Evolutionary conservation across 2,329 filamentous ascomycete species (phyloP), one percentile per base, ranked within the genome.

Genomic region (Microcyclospora pomicola): DNA sequence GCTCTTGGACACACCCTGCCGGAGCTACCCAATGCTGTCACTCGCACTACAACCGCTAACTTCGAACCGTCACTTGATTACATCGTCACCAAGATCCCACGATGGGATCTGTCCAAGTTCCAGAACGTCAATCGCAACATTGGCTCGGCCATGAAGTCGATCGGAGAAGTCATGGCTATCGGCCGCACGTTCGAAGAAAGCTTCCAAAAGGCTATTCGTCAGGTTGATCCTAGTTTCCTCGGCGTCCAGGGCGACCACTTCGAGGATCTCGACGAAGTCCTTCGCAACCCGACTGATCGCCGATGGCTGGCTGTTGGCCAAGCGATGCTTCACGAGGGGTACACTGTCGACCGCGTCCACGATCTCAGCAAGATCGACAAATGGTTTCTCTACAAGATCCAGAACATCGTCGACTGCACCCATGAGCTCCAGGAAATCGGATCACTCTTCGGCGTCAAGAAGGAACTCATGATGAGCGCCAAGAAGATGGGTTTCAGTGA

Each of bases 401-500:
- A 94, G 67, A 96, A 96, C 69, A 83, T 98, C 54, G 91, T 94
- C 37, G 76, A 96, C 62, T 87, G 82, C 67, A 84, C 82, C 42
- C 77, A 76, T 49, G 83, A 93, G 60, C 76, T 98, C 45, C 76
- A 94, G 66, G 75, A 80, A 27, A 77, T 85, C 43, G 87, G 86
- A 49, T 82, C 78, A 54, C 72, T 98, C 34, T 78, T 82, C 53
- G 82, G 78, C 39, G 67, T 98, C 45, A 88, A 87, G 69, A 82
- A 87, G 64, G 87, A 94, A 55, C 75, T 91, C 44, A 69, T 98
- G 55, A 64, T 84, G 49, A 87, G 84, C 67, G 82, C 91, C 38
- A 98, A 98, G 78, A 94, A 95, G 71, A 73, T 93, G 62, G 91
- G 91, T 47, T 98, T 98, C 73, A 93, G 84, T 38, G 91, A 98